Conservation (phyloP, 1,284 basidiomycete genomes). For the Naganishia cerealis region DNA sequence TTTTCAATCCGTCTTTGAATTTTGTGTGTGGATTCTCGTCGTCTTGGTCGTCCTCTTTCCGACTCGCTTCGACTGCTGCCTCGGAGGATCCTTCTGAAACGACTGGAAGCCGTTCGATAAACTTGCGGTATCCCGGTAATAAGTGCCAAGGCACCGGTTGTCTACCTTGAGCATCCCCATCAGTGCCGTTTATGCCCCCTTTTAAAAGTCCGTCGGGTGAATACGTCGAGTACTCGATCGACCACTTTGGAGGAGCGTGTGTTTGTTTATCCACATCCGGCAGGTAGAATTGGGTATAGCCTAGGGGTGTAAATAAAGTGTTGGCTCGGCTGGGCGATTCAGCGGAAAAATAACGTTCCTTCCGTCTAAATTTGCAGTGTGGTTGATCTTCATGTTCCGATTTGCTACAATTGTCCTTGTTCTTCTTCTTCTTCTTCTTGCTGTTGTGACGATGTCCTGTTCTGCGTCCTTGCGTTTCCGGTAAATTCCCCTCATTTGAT, state of each 20-base stretch:
- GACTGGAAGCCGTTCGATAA: slow-evolving; percentile 56
- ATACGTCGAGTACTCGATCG: slow-evolving; percentile 78
- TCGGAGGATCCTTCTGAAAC: slow-evolving; percentile 26
- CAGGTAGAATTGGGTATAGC: slow-evolving; percentile 68
- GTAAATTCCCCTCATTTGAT: slow-evolving; percentile 12
- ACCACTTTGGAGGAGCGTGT: slow-evolving; percentile 64
- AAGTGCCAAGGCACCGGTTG: slow-evolving; percentile 66
- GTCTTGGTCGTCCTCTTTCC: slow-evolving; percentile 39
- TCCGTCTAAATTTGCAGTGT: slow-evolving; percentile 49
- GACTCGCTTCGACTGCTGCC: slow-evolving; percentile 16
- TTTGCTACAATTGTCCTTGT: slow-evolving; percentile 46
- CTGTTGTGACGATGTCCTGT: slow-evolving; percentile 29
- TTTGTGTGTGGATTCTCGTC: slow-evolving; percentile 34
- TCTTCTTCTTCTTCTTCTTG: slow-evolving; percentile 35
- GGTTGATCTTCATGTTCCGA: slow-evolving; percentile 53
- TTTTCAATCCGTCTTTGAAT: slow-evolving; percentile 53
- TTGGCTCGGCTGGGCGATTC: slow-evolving; percentile 48
- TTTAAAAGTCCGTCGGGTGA: slow-evolving; percentile 54
- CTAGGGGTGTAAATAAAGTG: slow-evolving; percentile 44
- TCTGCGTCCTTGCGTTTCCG: slow-evolving; percentile 16
- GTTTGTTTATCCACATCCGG: slow-evolving; percentile 65
- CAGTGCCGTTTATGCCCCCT: slow-evolving; percentile 40
- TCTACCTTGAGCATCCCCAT: slow-evolving; percentile 43
- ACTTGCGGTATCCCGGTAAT: slow-evolving; percentile 59
- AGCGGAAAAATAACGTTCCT: slow-evolving; percentile 48